Conservation (phyloP, 495 filamentous ascomycete genomes). For the Penicillium manginii region DNA sequence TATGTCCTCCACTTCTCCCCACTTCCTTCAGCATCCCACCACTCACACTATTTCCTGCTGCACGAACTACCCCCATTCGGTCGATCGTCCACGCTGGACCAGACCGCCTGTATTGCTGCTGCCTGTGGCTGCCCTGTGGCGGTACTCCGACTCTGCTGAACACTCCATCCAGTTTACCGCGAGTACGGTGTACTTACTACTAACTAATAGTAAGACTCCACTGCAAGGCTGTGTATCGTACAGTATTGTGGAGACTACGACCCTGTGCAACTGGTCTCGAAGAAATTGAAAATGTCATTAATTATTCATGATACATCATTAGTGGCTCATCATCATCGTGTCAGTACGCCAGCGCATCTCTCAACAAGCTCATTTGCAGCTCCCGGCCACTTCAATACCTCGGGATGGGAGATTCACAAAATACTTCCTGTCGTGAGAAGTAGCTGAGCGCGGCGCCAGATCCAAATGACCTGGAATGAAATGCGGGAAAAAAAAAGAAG, state of each 20-base stretch:
- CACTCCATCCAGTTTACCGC: not conserved
- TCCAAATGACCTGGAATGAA: not conserved
- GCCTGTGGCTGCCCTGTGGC: slow-evolving; percentile 15
- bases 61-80: not conserved
- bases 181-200: too few species aligned
- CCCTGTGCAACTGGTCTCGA: slow-evolving; percentile 2
- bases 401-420: not conserved
- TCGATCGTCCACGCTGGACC: slow-evolving; percentile 9
- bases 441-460: not conserved
- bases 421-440: slow-evolving; percentile 6
- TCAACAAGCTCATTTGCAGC: not conserved
- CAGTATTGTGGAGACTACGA: not conserved
- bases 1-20: slow-evolving; percentile 9
- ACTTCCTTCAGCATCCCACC: not conserved
- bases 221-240: not conserved
- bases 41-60: slow-evolving; percentile 12
- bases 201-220: not conserved
- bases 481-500: not conserved
- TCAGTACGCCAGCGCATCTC: slow-evolving; percentile 16
- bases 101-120: slow-evolving; percentile 23
- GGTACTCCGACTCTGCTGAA: slow-evolving; percentile 5
- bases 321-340: slow-evolving; percentile 19
- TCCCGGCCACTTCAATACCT: slow-evolving; percentile 1
- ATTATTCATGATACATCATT: slow-evolving; percentile 10
- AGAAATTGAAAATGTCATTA: slow-evolving; percentile 9